Percentiles rank a stretch among this genome's conserved stretches.
These are phyloP conservation scores for Geranomyces michiganensis DNA, from an alignment of 192 early-diverging fungal species.

Conservation along the genomic window DNA sequence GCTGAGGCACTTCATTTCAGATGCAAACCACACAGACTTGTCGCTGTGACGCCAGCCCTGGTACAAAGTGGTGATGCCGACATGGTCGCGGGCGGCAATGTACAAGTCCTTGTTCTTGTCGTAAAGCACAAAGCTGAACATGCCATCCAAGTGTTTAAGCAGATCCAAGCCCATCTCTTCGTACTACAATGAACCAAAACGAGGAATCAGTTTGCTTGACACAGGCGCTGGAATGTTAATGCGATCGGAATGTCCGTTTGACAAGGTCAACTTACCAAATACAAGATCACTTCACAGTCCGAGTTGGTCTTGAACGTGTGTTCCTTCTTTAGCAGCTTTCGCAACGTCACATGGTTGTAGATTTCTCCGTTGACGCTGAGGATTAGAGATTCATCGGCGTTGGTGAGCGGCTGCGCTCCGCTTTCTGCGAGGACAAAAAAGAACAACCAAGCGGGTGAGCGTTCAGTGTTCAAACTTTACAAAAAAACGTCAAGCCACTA, in stretches of 20 bases:
- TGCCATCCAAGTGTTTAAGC: conserved; percentile 87
- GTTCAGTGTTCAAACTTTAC: neutral
- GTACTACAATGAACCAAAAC: conserved; percentile 58
- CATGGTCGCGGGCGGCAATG: conserved; percentile 94
- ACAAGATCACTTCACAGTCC: conserved; percentile 96
- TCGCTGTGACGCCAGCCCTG: conserved; percentile 85
- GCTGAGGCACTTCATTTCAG: conserved; percentile 94
- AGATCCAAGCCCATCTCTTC: conserved; percentile 82
- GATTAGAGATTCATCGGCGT: conserved; percentile 83
- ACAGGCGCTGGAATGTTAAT: neutral
- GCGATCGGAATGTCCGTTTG: neutral
- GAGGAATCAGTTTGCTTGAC: no score
- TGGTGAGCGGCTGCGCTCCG: conserved; percentile 95
- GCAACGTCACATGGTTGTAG: conserved; percentile 93
- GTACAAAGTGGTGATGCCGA: conserved; percentile 98
- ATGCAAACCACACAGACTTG: conserved; percentile 88
- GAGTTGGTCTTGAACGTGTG: conserved; percentile 92
- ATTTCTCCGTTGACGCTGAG: conserved; percentile 98
- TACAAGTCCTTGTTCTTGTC: conserved; percentile 79
- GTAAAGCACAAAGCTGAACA: conserved; percentile 94
- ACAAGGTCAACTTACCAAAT: conserved; percentile 62
- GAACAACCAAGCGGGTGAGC: neutral
- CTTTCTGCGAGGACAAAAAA: conserved; percentile 64
- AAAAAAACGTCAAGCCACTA: no score
- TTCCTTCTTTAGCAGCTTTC: conserved; percentile 70